phyloP scores from a whole-genome alignment of 352 stramenopile species.

The Phytophthora syringae region DNA sequence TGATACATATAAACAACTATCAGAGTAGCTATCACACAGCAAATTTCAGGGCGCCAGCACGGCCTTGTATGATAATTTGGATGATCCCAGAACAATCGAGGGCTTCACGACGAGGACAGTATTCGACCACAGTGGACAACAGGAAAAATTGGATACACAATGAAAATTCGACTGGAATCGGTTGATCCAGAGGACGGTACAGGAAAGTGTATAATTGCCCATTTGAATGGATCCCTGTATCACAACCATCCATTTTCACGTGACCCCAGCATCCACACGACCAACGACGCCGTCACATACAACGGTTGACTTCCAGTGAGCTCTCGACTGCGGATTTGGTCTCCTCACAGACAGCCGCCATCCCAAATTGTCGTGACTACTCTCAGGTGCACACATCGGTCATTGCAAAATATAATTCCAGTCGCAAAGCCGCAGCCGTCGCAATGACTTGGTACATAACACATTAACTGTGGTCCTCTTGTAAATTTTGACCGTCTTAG shows the following conservation, averaged over 20 bases:
- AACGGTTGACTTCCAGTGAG: background rate
- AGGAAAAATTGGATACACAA: background rate
- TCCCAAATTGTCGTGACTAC: background rate
- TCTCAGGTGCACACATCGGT: background rate
- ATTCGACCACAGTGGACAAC: background rate
- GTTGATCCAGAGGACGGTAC: background rate
- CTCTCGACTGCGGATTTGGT: background rate
- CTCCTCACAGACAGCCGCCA: background rate
- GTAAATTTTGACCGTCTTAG: no score
- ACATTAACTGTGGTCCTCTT: background rate
- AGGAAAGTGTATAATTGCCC: background rate
- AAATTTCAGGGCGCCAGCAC: no score
- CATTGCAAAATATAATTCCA: background rate
- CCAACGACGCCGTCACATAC: background rate
- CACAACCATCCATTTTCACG: background rate
- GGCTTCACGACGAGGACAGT: background rate
- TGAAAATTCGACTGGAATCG: background rate
- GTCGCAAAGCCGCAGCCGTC: background rate
- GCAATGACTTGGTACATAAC: background rate
- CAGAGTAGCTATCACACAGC: no score
- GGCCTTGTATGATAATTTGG: background rate
- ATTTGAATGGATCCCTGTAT: background rate
- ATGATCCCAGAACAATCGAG: background rate
- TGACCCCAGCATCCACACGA: background rate
- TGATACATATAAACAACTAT: no score